Conservation (phyloP, 768 basidiomycete genomes). For the Collybiopsis luxurians region DNA sequence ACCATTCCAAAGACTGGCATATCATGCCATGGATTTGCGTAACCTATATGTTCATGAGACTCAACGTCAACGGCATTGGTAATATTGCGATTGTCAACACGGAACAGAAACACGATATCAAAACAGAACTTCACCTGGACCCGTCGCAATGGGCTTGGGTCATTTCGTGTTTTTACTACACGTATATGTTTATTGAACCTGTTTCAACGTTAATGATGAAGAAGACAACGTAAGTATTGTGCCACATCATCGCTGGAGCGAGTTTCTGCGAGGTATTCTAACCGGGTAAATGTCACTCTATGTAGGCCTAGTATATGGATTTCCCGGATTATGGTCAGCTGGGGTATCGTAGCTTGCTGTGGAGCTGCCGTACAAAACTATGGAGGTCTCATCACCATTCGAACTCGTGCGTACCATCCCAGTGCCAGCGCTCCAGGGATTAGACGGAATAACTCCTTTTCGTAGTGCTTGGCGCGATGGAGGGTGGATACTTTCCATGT, state of each 20-base stretch:
- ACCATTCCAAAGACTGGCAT: not conserved
- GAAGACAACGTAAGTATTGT: not conserved
- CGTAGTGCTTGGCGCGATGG: constrained; percentile 2
- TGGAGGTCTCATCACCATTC: constrained; percentile 1
- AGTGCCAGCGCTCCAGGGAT: not conserved
- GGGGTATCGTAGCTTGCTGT: constrained; percentile 5
- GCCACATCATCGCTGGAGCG: too few relatives aligned
- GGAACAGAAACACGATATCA: constrained; percentile 8
- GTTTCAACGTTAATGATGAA: constrained; percentile 6
- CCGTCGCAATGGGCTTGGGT: constrained; percentile 5
- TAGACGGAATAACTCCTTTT: too few relatives aligned
- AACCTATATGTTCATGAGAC: constrained; percentile 6
- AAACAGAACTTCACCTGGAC: not conserved
- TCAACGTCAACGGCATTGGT: constrained; percentile 3
- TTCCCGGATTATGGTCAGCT: constrained; percentile 6
- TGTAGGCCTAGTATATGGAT: constrained; percentile 2
- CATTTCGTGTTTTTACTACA: constrained; percentile 2
- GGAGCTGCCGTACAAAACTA: constrained; percentile 3
- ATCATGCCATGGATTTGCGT: constrained; percentile 8
- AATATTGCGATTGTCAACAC: constrained; percentile 5
- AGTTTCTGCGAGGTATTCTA: too few relatives aligned
- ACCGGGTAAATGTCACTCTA: too few relatives aligned
- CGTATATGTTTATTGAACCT: constrained; percentile 3
- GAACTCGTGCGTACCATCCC: not conserved
- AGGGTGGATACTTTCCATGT: constrained; percentile 4